Evolutionary conservation across 2,329 filamentous ascomycete species (phyloP).

Genomic region (Capronia epimyces): DNA sequence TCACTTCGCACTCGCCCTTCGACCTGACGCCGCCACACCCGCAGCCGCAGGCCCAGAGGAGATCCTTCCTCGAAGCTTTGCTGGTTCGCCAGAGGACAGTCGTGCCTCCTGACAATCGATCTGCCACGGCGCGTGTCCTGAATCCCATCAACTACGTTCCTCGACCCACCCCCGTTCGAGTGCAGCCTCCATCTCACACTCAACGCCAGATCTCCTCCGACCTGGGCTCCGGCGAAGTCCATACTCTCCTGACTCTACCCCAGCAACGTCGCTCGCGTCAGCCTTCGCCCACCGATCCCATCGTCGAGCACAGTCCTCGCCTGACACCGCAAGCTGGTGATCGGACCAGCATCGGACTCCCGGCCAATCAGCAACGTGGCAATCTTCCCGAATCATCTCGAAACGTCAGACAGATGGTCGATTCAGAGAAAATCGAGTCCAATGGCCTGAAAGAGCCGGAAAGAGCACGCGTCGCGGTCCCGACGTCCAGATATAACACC

Average conservation of each 20-base stretch:
- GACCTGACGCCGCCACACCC: slow-evolving; percentile 30
- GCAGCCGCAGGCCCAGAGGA: slow-evolving; percentile 13
- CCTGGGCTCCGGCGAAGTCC: slow-evolving; percentile 37
- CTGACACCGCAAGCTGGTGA: slow-evolving; percentile 32
- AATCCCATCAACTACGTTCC: slow-evolving; percentile 59
- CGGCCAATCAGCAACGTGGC: slow-evolving; percentile 40
- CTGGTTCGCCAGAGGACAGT: slow-evolving; percentile 23
- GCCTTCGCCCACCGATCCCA: slow-evolving; percentile 44
- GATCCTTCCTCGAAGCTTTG: slow-evolving; percentile 28
- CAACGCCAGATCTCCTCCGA: background rate
- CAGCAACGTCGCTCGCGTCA: slow-evolving; percentile 52
- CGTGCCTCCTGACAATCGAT: slow-evolving; percentile 22
- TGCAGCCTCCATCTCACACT: slow-evolving; percentile 31
- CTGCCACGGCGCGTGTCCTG: slow-evolving; percentile 51
- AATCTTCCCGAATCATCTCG: slow-evolving; percentile 24
- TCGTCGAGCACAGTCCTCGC: slow-evolving; percentile 43
- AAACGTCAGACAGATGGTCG: slow-evolving; percentile 17
- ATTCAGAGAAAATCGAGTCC: slow-evolving; percentile 18
- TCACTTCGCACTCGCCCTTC: slow-evolving; percentile 14
- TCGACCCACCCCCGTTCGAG: slow-evolving; percentile 46
- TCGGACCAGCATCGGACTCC: slow-evolving; percentile 51
- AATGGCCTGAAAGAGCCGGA: slow-evolving; percentile 21
- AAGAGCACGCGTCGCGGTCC: slow-evolving; percentile 14
- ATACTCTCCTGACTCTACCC: slow-evolving; percentile 51
- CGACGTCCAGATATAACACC: slow-evolving; percentile 21